Evolutionary conservation across 305 asterid genomes (phyloP).

Genomic region (Caryopteris hybrid): DNA sequence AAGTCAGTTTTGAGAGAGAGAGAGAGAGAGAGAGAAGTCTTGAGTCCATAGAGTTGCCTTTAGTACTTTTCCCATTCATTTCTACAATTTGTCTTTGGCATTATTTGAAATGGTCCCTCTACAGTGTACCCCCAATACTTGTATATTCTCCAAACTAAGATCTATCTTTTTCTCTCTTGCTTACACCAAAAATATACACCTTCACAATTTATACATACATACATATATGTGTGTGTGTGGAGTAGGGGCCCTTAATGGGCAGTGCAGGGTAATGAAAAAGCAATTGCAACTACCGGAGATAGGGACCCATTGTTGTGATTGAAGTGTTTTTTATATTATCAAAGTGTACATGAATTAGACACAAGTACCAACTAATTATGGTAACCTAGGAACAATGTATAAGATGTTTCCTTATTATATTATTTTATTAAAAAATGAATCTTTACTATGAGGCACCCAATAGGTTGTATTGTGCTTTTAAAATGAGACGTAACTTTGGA

Average conservation of each 20-base stretch:
- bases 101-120: constrained; percentile 26
- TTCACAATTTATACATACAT: not conserved
- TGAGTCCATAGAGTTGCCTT: constrained; percentile 18
- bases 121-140: not conserved
- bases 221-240: not conserved
- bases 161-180: constrained; percentile 13
- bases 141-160: not conserved
- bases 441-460: too few relatives aligned
- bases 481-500: too few relatives aligned
- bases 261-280: constrained; percentile 3
- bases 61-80: constrained; percentile 19
- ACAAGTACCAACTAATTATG: constrained; percentile 8
- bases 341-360: not conserved
- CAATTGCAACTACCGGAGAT: constrained; percentile 19
- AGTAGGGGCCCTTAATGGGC: constrained; percentile 15
- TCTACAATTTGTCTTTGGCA: constrained; percentile 15
- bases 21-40: not conserved
- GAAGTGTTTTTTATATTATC: not conserved
- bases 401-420: too few relatives aligned
- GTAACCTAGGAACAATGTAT: too few relatives aligned
- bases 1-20: not conserved
- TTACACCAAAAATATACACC: constrained; percentile 11
- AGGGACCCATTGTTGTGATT: constrained; percentile 10
- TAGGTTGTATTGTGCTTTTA: too few relatives aligned
- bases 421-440: too few relatives aligned